Conservation (phyloP, 2,329 filamentous ascomycete genomes). For the Helminthosporium solani region DNA sequence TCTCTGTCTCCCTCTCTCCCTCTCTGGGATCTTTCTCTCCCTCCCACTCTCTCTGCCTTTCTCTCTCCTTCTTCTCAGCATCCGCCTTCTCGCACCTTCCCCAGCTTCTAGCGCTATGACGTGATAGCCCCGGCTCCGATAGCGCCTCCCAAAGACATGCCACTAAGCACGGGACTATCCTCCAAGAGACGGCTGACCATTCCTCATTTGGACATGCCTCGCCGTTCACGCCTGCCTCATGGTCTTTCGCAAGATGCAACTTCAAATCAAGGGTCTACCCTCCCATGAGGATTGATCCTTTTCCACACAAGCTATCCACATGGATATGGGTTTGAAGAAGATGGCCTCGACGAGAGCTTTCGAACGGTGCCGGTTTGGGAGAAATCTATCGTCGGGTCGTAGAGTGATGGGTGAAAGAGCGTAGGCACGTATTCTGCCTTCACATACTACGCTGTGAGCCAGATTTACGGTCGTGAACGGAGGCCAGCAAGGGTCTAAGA, state of each 20-base stretch:
- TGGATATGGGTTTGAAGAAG: background rate
- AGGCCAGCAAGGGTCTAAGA: background rate
- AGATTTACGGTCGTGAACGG: background rate
- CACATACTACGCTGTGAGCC: background rate
- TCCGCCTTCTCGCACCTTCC: background rate
- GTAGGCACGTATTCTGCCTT: slow-evolving; percentile 1
- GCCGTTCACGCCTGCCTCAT: background rate
- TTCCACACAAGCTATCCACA: background rate
- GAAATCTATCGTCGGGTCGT: slow-evolving; percentile 3
- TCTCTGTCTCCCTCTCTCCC: too few species aligned
- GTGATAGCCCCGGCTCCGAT: background rate
- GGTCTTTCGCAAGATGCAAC: slow-evolving; percentile 13
- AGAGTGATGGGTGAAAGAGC: slow-evolving; percentile 5
- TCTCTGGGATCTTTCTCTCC: too few species aligned
- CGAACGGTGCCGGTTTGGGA: slow-evolving; percentile 9
- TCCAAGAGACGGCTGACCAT: background rate
- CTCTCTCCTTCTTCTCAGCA: too few species aligned
- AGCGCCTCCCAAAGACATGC: background rate
- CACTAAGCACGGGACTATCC: too few species aligned
- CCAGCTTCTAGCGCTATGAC: background rate
- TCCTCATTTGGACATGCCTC: background rate
- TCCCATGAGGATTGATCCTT: slow-evolving; percentile 19
- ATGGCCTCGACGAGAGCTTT: slow-evolving; percentile 19
- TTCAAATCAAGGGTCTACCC: slow-evolving; percentile 11
- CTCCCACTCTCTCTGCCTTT: too few species aligned